Base-by-base conservation (phyloP, 257 asterid species). In the Nicotiana obtusifolia region DNA sequence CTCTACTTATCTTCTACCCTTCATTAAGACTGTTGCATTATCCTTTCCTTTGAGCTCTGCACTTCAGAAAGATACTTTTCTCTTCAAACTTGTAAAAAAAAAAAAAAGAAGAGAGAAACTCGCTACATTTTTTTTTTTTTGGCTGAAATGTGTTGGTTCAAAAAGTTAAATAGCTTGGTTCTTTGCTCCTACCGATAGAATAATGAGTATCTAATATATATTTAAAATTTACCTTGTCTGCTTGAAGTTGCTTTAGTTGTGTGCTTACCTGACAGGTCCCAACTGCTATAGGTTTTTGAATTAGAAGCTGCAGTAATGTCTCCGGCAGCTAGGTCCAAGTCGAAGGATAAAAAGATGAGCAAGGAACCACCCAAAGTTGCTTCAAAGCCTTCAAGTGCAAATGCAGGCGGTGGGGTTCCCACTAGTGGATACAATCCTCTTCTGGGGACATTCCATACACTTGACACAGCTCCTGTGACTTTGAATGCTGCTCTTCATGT, bases 381-480 rank as follows among this genome's bases (percentile, higher is more conserved):
- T 83, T 86, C 88, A 57, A 95, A 95, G 88, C 86, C 96, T 84
- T 85, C 93, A 22, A 89, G 87, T 67, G 87, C 81, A 57, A 90
- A 80, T 77, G 60, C 90, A 78, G 91, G 87, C 44, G 83, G 81
- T 28, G 97, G 95, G 78, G 56, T 83, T 80, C 87, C 93, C 10
- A 86, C 93, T 47, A 91, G 94, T 88, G 98, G 97, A 60, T 95
- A 92, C 90, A 95, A 95, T 83, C 98, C 99, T 80, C 84, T 90
- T 68, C 81, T 67, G 82, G 97, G 97, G 22, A 90, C 97, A 81
- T 91, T 93, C 81, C 97, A 89, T 85, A 79, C 94, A 65, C 79
- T 89, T 76, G 98, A 95, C 82, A 41, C 97, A 54, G 89, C 92
- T 64, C 91, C 93, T 2, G 87, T 84, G 71, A 85, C 94, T 56